These are phyloP conservation scores for Neoarthrinium moseri DNA, from an alignment of 2,329 filamentous ascomycete species.

Conservation along the genomic window DNA sequence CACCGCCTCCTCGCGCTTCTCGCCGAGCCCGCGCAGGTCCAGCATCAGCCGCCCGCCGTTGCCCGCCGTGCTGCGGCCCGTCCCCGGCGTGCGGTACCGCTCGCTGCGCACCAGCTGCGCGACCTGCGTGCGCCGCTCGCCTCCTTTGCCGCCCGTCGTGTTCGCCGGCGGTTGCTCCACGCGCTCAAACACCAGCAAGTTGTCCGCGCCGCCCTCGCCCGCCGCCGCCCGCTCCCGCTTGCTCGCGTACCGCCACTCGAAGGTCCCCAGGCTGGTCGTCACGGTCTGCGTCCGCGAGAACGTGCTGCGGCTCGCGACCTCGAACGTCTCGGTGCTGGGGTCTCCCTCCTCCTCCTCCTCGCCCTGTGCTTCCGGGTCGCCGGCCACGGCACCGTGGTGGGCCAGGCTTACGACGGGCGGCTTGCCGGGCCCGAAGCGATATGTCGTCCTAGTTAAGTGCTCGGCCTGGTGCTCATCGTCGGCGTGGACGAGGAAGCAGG, in stretches of 20 bases:
- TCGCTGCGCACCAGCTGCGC: conserved; percentile 43
- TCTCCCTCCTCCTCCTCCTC: too few species aligned
- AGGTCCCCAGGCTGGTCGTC: conserved; percentile 45
- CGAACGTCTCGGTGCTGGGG: too few species aligned
- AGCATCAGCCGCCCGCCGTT: conserved; percentile 49
- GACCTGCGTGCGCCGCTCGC: conserved; percentile 30
- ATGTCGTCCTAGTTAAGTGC: conserved; percentile 52
- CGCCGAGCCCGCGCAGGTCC: conserved; percentile 36
- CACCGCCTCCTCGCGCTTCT: conserved; percentile 34
- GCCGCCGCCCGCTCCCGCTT: conserved; percentile 41
- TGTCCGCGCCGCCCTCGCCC: conserved; percentile 38
- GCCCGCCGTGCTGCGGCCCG: conserved; percentile 37
- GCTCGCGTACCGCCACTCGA: conserved; percentile 56
- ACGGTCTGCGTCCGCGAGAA: conserved; percentile 40
- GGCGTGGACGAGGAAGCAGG: conserved; percentile 45
- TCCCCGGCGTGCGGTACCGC: conserved; percentile 38
- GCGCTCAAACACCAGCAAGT: conserved; percentile 50
- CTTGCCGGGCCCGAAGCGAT: conserved; percentile 54
- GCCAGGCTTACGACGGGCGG: conserved; percentile 45
- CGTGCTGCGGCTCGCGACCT: conserved; percentile 29
- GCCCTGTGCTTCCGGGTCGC: conserved; percentile 22
- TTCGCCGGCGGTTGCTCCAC: conserved; percentile 21
- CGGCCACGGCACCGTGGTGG: conserved; percentile 11
- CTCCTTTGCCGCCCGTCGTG: conserved; percentile 12
- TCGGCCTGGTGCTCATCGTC: conserved; percentile 30